Conservation (phyloP, 805 yeast species). For the Schwanniomyces pseudopolymorphus region DNA sequence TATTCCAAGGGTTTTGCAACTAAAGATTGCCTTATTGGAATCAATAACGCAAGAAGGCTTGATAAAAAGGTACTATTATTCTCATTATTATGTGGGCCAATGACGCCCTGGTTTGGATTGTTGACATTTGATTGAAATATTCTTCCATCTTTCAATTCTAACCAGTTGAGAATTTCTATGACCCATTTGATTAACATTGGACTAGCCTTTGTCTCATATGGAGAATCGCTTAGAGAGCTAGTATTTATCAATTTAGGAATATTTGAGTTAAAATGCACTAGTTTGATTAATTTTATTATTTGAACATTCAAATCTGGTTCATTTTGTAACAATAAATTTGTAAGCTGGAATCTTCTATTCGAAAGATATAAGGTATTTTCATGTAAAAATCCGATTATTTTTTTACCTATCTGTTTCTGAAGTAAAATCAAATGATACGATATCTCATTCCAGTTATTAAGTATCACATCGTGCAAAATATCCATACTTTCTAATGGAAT, state of each 20-base stretch:
- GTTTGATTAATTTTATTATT: conserved; percentile 34
- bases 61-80: conserved; percentile 42
- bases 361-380: conserved; percentile 22
- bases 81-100: conserved; percentile 2
- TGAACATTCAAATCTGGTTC: conserved; percentile 44
- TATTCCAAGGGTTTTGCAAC: conserved; percentile 28
- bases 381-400: conserved; percentile 29
- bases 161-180: conserved; percentile 51
- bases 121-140: conserved; percentile 4
- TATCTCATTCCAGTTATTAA: conserved; percentile 51
- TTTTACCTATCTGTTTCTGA: conserved; percentile 40
- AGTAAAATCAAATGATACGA: conserved; percentile 37
- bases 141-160: conserved; percentile 52
- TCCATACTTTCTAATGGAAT: conserved; percentile 42
- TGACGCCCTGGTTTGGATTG: conserved; percentile 10
- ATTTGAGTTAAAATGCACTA: conserved; percentile 40
- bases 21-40: conserved; percentile 40
- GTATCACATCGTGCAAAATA: conserved; percentile 39
- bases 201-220: conserved; percentile 19
- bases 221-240: conserved; percentile 35
- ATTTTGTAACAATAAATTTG: conserved; percentile 36
- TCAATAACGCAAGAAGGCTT: conserved; percentile 44
- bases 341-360: conserved; percentile 38
- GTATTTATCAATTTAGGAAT: conserved; percentile 47
- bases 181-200: conserved; percentile 51